These are phyloP conservation scores for Rhizophagus sp. DNA, from an alignment of 192 early-diverging fungal genomes.

Conservation along the genomic window DNA sequence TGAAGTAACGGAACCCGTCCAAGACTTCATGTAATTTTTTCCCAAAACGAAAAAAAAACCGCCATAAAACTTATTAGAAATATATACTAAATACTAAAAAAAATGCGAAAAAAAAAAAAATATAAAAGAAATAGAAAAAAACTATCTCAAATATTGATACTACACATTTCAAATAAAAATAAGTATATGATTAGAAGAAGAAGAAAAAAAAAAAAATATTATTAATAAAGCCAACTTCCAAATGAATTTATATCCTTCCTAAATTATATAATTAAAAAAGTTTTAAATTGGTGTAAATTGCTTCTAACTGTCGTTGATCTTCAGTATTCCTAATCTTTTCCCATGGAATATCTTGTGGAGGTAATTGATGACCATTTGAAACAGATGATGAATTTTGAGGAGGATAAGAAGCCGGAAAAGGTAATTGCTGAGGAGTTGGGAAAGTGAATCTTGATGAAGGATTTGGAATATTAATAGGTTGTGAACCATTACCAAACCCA, in stretches of 20 bases:
- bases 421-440: constrained; percentile 15
- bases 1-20: constrained; percentile 6
- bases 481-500: neutral
- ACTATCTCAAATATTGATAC: too few species aligned
- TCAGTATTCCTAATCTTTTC: constrained; percentile 27
- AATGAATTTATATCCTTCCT: too few species aligned
- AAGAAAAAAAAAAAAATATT: too few species aligned
- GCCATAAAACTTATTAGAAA: neutral
- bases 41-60: constrained; percentile 4
- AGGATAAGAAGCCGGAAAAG: constrained; percentile 25
- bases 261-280: constrained; percentile 7
- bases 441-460: constrained; percentile 18
- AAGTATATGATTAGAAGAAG: too few species aligned
- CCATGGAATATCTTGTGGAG: constrained; percentile 29
- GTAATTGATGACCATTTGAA: constrained; percentile 9
- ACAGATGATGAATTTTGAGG: constrained; percentile 12
- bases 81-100: neutral
- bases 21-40: neutral
- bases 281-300: constrained; percentile 27
- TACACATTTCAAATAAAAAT: neutral
- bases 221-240: too few species aligned
- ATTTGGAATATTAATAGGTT: constrained; percentile 29
- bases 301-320: constrained; percentile 28
- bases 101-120: neutral
- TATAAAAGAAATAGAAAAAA: neutral